Conservation (phyloP, 2,329 filamentous ascomycete species). For the Ophiostoma sp. region DNA sequence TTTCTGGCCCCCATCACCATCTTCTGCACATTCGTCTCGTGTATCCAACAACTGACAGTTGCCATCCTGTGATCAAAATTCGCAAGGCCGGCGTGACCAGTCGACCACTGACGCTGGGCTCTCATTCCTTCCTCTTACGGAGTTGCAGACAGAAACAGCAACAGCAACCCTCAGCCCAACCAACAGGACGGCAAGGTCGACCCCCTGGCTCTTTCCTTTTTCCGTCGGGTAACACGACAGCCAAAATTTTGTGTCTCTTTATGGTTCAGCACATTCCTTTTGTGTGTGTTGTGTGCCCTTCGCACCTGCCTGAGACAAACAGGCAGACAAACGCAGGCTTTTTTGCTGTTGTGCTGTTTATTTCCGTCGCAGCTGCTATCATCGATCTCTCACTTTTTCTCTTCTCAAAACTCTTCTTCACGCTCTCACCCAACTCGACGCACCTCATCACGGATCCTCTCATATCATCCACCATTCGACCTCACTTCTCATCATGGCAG, state of each 20-base stretch:
- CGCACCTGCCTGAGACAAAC: background rate
- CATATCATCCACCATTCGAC: background rate
- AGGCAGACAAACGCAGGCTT: background rate
- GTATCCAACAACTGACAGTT: background rate
- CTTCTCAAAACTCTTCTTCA: background rate
- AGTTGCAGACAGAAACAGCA: constrained; percentile 3
- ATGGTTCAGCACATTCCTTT: background rate
- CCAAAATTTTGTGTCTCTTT: background rate
- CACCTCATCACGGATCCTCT: background rate
- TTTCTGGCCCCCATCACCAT: background rate
- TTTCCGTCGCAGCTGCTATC: background rate
- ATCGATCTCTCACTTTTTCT: background rate
- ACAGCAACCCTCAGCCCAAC: background rate
- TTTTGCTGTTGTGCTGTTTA: background rate
- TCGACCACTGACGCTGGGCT: background rate
- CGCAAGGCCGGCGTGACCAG: background rate
- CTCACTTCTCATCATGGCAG: constrained; percentile 25
- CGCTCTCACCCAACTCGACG: background rate
- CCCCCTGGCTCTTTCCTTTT: constrained; percentile 14
- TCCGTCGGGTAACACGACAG: background rate
- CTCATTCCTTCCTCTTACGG: constrained; percentile 14
- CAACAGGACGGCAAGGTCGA: background rate
- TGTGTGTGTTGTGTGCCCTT: background rate
- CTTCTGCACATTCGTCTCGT: background rate
- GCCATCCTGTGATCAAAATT: background rate